Evolutionary conservation across 2,329 filamentous ascomycete genomes (phyloP).

Genomic region (Camptophora hylomeconis): DNA sequence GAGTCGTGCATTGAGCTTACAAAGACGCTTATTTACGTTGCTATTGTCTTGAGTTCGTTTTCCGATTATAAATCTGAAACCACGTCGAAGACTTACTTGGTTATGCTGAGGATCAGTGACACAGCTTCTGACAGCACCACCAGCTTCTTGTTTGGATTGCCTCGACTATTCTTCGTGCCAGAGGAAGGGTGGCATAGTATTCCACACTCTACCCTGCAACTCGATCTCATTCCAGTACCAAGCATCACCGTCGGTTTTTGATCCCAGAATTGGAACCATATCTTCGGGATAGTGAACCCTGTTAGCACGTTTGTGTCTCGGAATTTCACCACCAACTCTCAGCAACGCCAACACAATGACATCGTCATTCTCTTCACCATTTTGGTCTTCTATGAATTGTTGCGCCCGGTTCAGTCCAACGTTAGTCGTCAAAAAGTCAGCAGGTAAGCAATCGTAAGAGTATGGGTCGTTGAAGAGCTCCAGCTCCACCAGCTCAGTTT

Average conservation of each 20-base stretch:
- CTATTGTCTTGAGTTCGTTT: too few relatives aligned
- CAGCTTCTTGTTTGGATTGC: too few relatives aligned
- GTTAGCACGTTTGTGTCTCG: too few relatives aligned
- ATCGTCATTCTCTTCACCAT: conserved; percentile 1
- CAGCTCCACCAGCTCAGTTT: conserved; percentile 1
- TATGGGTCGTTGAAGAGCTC: conserved; percentile 3
- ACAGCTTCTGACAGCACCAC: not conserved
- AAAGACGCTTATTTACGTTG: too few relatives aligned
- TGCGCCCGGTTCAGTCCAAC: conserved; percentile 5
- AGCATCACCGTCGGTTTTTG: conserved; percentile 2
- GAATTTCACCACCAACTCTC: conserved; percentile 3
- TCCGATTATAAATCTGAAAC: too few relatives aligned
- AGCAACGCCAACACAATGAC: conserved; percentile 1
- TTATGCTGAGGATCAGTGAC: not conserved
- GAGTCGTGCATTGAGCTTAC: too few relatives aligned
- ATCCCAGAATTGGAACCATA: conserved; percentile 4
- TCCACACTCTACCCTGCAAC: conserved; percentile 7
- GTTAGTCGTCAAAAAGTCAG: conserved; percentile 5
- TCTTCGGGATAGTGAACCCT: conserved; percentile 9
- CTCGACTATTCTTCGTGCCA: too few relatives aligned
- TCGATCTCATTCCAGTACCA: conserved; percentile 7
- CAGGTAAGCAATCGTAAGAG: not conserved
- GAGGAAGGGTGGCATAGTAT: too few relatives aligned
- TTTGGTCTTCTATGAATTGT: conserved; percentile 2
- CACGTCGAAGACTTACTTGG: conserved; percentile 1